Percentiles rank a stretch among this genome's conserved stretches.
Conservation (phyloP, 1,284 basidiomycete genomes). For the Polyporus tsugae region DNA sequence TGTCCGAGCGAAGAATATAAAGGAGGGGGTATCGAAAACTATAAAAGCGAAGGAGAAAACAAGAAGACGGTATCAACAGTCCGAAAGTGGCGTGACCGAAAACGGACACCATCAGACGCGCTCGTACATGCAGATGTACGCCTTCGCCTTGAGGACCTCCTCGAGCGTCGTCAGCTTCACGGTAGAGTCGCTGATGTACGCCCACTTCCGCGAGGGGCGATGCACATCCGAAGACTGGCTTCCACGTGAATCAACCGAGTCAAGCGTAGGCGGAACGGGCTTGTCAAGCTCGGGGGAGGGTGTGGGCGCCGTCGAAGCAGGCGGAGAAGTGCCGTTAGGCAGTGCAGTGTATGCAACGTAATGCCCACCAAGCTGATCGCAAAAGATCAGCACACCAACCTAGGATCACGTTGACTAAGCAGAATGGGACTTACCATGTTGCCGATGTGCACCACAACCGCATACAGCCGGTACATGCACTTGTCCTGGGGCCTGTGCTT, state of each 20-base stretch:
- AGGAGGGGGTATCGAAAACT: neutral
- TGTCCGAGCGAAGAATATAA: slow-evolving; percentile 7
- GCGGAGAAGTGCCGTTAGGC: slow-evolving; percentile 27
- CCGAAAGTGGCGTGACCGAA: neutral
- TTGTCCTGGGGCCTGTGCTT: slow-evolving; percentile 50
- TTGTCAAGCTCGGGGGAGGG: slow-evolving; percentile 30
- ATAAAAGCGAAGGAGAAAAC: neutral
- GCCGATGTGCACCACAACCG: slow-evolving; percentile 92
- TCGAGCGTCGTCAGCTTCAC: slow-evolving; percentile 84
- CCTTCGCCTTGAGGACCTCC: slow-evolving; percentile 90
- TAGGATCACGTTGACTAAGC: slow-evolving; percentile 14
- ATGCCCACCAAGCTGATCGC: slow-evolving; percentile 77
- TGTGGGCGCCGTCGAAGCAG: slow-evolving; percentile 8
- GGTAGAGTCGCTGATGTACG: slow-evolving; percentile 87
- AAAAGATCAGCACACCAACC: slow-evolving; percentile 20
- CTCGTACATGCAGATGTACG: slow-evolving; percentile 93
- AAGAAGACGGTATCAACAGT: neutral
- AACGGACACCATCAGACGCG: slow-evolving; percentile 47
- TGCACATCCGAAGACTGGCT: slow-evolving; percentile 24
- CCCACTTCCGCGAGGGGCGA: slow-evolving; percentile 74
- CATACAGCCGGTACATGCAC: slow-evolving; percentile 80
- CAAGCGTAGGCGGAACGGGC: slow-evolving; percentile 30
- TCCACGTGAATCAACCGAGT: slow-evolving; percentile 24
- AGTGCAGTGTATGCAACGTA: slow-evolving; percentile 85
- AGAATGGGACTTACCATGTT: slow-evolving; percentile 71